Percentiles rank a stretch among this genome's conserved stretches.
Conservation (phyloP, 1,139 yeast species). For the Kodamaea ohmeri region DNA sequence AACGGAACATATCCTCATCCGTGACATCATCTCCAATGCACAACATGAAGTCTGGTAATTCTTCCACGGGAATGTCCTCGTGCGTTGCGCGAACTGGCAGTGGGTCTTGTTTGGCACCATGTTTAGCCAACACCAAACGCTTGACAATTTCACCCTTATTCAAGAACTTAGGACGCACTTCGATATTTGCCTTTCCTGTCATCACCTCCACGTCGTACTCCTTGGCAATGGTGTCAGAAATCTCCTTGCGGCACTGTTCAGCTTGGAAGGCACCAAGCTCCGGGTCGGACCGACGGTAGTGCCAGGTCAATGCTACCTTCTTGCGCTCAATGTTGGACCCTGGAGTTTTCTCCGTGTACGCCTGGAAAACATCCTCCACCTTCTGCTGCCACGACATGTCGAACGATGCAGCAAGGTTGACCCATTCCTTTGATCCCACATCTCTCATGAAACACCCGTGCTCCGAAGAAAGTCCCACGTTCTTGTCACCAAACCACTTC, state of each 20-base stretch:
- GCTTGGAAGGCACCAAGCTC: slow-evolving; percentile 89
- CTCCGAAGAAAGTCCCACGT: slow-evolving; percentile 87
- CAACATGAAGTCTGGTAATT: slow-evolving; percentile 75
- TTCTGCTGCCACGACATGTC: slow-evolving; percentile 94
- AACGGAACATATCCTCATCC: slow-evolving; percentile 94
- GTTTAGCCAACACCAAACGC: slow-evolving; percentile 63
- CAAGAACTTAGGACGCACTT: slow-evolving; percentile 89
- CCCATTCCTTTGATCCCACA: slow-evolving; percentile 65
- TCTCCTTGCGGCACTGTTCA: slow-evolving; percentile 61
- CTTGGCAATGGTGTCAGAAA: slow-evolving; percentile 57
- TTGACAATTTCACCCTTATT: slow-evolving; percentile 96
- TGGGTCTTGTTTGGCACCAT: slow-evolving; percentile 47
- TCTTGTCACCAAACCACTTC: slow-evolving; percentile 76
- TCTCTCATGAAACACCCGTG: slow-evolving; percentile 94
- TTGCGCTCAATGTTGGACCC: slow-evolving; percentile 86
- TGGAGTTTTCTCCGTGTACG: slow-evolving; percentile 84
- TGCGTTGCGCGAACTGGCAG: slow-evolving; percentile 24
- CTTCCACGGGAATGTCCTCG: slow-evolving; percentile 40
- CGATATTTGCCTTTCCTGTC: slow-evolving; percentile 95
- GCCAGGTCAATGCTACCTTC: slow-evolving; percentile 97
- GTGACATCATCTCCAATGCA: slow-evolving; percentile 96
- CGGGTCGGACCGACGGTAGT: slow-evolving; percentile 91
- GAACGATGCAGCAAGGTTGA: slow-evolving; percentile 72
- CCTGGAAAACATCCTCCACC: slow-evolving; percentile 69
- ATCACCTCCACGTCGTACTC: slow-evolving; percentile 91